Evolutionary conservation across 225 moss, liverwort and hornwort genomes (phyloP), one percentile per base, ranked within the genome.

Genomic region (Marchantia paleacea): DNA sequence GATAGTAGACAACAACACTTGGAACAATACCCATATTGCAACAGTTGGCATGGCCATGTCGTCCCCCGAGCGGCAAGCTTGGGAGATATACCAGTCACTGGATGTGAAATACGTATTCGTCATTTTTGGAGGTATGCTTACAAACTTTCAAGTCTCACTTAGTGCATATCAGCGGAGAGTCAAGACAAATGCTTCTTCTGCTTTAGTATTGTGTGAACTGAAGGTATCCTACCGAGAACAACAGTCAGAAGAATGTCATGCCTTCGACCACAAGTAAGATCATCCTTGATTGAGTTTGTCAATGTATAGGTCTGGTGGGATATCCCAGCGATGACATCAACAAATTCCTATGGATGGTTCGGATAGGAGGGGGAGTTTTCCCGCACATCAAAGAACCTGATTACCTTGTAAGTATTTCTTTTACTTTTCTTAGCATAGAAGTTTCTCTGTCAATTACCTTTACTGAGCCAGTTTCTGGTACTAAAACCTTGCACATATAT

Each of bases 21-120:
- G 99, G 99, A 99, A 99, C 53, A 99, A 99, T 75, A 99, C 99
- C 72, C 99, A 99, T 65, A 99, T 99, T 60, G 99, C 99, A 54
- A 99, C 99, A 26, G 95, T 99, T 79, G 99, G 99, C 84, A 99
- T 92, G 95, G 99, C 99, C 48, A 99, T 99, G 99, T 99, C 99
- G 47, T 99, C 99, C 79, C 95, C 99, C 75, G 99, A 99, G 79
- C 89, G 89, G 82, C 92, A 92, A 73, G 99, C 99, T 25, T 99
- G 99, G 99, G 99, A 99, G 64, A 99, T 99, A 69, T 99, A 99
- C 82, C 89, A 91, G 84, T 80, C 79, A 70, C 87, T 99, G 84
- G 99, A 99, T 81, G 95, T 99, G 55, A 99, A 93, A 86, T 99
- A 99, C 73, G 99, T 99, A 9, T 94, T 99, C 84, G 99, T 99